Base-by-base conservation (phyloP, 345 rosid species). In the Ricinus communis region DNA sequence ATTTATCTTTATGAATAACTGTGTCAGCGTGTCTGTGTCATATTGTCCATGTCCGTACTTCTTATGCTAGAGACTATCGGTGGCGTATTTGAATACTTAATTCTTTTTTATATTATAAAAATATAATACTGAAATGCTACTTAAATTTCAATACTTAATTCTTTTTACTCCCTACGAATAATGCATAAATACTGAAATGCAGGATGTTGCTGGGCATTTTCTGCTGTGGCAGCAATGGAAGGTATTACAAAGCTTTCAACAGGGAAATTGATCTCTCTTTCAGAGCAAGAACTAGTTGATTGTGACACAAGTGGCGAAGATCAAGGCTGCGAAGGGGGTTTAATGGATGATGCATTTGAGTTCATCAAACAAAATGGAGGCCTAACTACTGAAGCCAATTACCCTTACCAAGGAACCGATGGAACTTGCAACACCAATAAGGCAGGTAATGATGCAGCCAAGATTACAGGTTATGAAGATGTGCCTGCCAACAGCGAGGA, bases 181-280 rank as follows among this genome's bases (percentile, higher is more conserved):
- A n/a, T n/a, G n/a, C n/a, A n/a, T n/a, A n/a, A n/a, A n/a, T n/a
- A n/a, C n/a, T 43, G 8, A 43, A 43, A 43, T 0, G 14, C 47
- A 61, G 65, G 65, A 61, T 61, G 47, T n/a, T 61, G 47, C 2
- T 61, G 65, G 65, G 65, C 65, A 36, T 61, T 61, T 61, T 61
- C 65, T 19, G 46, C 65, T 3, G 65, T 61, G 47, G 65, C 65
- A 0, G 65, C 47, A 38, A 12, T 40, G 25, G 65, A 61, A 61
- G 65, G 65, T 13, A 38, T 61, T 13, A 61, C 65, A 8, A 40
- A 61, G 25, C 28, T 61, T 3, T 36, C 65, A 61, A 61, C 65
- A 1, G 47, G 65, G 22, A 61, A 61, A 3, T n/a, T 61, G 28
- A 21, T 55, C 16, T 56, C 60, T 5, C 51, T 61, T 36, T 61